Evolutionary conservation across 2,329 filamentous ascomycete genomes (phyloP), one percentile per base, ranked within the genome.

Genomic region (Penicillium sp.): DNA sequence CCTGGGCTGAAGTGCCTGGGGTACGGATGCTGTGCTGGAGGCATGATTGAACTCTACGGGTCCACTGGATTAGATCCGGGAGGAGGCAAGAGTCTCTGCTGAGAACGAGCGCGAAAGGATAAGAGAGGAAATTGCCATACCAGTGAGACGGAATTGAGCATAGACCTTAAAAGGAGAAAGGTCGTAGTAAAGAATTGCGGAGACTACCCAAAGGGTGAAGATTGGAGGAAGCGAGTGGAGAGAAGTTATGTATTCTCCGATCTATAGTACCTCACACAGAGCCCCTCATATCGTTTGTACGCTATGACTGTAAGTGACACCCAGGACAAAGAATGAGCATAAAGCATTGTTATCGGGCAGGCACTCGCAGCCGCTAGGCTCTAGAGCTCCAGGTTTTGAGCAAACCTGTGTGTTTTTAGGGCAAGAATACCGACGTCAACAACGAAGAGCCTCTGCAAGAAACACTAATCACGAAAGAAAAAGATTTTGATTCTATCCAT

Each of bases 401-500:
- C 57, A 26, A 51, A 45, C 49, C 28, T 54, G 58, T 57, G 55
- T 57, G 52, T 25, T 16, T 45, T 43, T n/a, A 43, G n/a, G 38
- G 38, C 11, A 43, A 33, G 26, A 25, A 8, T 40, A 56, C 38
- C 46, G 40, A 54, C 33, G 57, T 37, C 42, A 22, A 64, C 61
- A 42, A 55, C 64, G 42, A 40, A 53, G 19, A 6, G n/a, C 40
- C 28, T 25, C 30, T 52, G 42, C 40, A 45, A 22, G 25, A 28
- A 38, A 35, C 8, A 22, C 42, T 14, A 13, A 22, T 45, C 52
- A 48, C 28, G 35, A 37, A 66, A 62, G 53, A 62, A 66, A 53
- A 52, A 45, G 35, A 65, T 63, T 67, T 42, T 55, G 35, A 63
- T 62, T 43, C 40, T 38, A 55, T 48, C 61, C 35, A 38, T 52